These are phyloP conservation scores for Beauveria sp. DNA, from an alignment of 2,329 filamentous ascomycete species.

Conservation along the genomic window DNA sequence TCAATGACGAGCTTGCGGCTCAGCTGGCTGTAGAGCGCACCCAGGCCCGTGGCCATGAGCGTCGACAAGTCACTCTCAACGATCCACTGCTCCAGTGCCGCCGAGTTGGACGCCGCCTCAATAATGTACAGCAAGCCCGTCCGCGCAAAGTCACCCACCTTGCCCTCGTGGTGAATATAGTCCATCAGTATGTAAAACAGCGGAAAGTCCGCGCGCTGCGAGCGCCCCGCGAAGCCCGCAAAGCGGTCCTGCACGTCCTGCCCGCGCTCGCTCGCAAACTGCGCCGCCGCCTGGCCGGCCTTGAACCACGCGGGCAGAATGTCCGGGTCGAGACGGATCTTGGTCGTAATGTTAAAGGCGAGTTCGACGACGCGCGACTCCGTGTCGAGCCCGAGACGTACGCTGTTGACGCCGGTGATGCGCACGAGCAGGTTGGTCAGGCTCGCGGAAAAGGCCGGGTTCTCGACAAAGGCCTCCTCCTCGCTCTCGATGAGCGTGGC, in stretches of 20 bases:
- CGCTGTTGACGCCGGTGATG: slow-evolving; percentile 66
- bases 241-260: slow-evolving; percentile 67
- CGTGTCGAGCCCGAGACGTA: slow-evolving; percentile 69
- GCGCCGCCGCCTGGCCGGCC: slow-evolving; percentile 34
- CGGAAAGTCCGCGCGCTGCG: slow-evolving; percentile 87
- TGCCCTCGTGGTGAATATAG: slow-evolving; percentile 92
- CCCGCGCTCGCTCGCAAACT: slow-evolving; percentile 28
- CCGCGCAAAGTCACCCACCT: slow-evolving; percentile 89
- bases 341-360: slow-evolving; percentile 91
- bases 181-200: slow-evolving; percentile 94
- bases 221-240: slow-evolving; percentile 78
- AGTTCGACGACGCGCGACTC: slow-evolving; percentile 88
- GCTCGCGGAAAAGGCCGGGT: slow-evolving; percentile 74
- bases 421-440: slow-evolving; percentile 79
- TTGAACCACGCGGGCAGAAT: slow-evolving; percentile 92
- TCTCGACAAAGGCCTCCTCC: slow-evolving; percentile 90
- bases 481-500: slow-evolving; percentile 92
- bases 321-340: slow-evolving; percentile 81
- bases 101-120: slow-evolving; percentile 79
- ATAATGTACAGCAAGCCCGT: slow-evolving; percentile 94
- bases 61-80: slow-evolving; percentile 95
- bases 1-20: slow-evolving; percentile 76
- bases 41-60: slow-evolving; percentile 91
- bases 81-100: slow-evolving; percentile 85
- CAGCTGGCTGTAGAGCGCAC: slow-evolving; percentile 61